A percentile compares a stretch with the other conserved stretches of the same genome.
Evolutionary conservation across 306 rosid species (phyloP).

Genomic region (Biancaea sappan): DNA sequence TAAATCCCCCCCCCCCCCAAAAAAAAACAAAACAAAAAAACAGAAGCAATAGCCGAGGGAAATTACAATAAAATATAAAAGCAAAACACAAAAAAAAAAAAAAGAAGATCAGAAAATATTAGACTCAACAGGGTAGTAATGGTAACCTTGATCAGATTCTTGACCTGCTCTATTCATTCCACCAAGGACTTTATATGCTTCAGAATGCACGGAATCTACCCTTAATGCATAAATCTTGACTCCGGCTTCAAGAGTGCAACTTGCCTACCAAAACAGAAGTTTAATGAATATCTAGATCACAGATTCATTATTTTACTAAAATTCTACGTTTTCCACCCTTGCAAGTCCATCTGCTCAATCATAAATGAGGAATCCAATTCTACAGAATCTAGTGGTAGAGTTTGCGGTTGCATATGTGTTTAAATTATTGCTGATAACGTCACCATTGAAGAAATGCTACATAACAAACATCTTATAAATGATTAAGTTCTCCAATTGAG

Average conservation of each 20-base stretch:
- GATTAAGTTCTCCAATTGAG: constrained; percentile 13
- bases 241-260: constrained; percentile 98
- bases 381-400: constrained; percentile 1
- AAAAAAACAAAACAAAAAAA: too few relatives aligned
- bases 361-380: constrained; percentile 14
- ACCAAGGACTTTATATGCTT: constrained; percentile 95
- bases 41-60: constrained; percentile 20
- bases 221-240: constrained; percentile 86
- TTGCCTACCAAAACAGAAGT: constrained; percentile 60
- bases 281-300: constrained; percentile 15
- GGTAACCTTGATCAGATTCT: constrained; percentile 78
- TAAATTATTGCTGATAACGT: neutral
- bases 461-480: constrained; percentile 1
- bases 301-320: constrained; percentile 8
- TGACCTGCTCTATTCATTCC: constrained; percentile 97
- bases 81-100: neutral
- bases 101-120: neutral
- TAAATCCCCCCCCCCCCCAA: constrained; percentile 4
- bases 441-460: neutral
- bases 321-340: neutral
- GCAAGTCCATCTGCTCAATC: constrained; percentile 17
- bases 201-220: constrained; percentile 96
- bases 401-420: neutral
- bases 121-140: constrained; percentile 18
- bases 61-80: neutral